phyloP scores from a whole-genome alignment of 768 basidiomycete species.

The Termitomyces sp. region DNA sequence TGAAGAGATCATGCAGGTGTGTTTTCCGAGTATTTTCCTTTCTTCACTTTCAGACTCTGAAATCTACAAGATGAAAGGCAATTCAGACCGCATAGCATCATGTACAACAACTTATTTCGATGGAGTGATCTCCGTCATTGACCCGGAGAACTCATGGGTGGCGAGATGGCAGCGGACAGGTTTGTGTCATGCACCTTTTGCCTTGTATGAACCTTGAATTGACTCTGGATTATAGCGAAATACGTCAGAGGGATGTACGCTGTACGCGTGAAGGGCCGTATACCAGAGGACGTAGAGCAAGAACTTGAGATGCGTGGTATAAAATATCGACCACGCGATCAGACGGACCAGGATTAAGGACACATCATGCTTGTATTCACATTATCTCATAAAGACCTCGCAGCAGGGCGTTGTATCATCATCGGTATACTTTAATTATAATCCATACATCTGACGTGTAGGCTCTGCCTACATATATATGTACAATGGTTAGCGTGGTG shows the following conservation, averaged over 20 bases:
- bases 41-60: neutral
- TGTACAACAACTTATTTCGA: constrained; percentile 95
- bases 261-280: constrained; percentile 78
- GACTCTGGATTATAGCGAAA: constrained; percentile 54
- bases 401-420: neutral
- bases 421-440: constrained; percentile 8
- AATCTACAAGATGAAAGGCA: constrained; percentile 72
- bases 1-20: constrained; percentile 89
- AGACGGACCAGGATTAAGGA: constrained; percentile 62
- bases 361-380: neutral
- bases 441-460: neutral
- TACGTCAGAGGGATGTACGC: constrained; percentile 92
- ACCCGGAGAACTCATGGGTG: constrained; percentile 91
- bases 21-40: constrained; percentile 11
- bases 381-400: neutral
- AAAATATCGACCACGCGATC: constrained; percentile 82
- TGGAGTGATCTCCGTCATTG: constrained; percentile 83
- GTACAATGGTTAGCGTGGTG: neutral
- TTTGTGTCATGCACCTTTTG: constrained; percentile 47
- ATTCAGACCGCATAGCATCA: constrained; percentile 70
- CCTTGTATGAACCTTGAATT: neutral
- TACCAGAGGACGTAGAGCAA: constrained; percentile 81
- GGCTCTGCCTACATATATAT: neutral
- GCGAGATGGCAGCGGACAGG: constrained; percentile 94
- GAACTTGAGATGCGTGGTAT: constrained; percentile 75